phyloP scores from a whole-genome alignment of 768 basidiomycete species.

The Mycena galericulata region DNA sequence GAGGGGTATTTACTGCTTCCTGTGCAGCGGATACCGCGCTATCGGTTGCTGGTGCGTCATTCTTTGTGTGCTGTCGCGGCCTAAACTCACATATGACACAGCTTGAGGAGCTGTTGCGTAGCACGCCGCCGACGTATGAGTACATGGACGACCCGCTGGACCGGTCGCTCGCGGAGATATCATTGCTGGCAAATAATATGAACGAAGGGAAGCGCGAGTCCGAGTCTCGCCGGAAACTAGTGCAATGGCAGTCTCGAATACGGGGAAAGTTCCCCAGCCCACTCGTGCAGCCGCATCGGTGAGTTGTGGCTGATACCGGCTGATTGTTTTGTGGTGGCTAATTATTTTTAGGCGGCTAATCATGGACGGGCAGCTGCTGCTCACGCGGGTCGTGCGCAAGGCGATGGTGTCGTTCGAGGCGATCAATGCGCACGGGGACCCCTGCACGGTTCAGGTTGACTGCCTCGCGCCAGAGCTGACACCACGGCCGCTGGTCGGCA shows the following conservation, averaged over 20 bases:
- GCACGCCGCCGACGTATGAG: conserved; percentile 84
- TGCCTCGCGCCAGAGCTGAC: conserved; percentile 90
- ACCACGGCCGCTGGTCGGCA: conserved; percentile 80
- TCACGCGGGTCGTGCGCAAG: conserved; percentile 94
- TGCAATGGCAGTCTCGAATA: conserved; percentile 92
- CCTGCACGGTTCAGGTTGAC: conserved; percentile 88
- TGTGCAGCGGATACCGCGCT: conserved; percentile 97
- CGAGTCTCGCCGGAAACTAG: conserved; percentile 90
- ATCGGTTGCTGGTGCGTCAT: conserved; percentile 85
- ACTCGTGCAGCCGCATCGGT: conserved; percentile 98
- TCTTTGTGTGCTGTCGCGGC: not conserved
- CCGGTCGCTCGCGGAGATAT: conserved; percentile 87
- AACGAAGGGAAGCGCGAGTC: conserved; percentile 98
- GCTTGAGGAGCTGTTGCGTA: conserved; percentile 89
- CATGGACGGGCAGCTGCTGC: conserved; percentile 88
- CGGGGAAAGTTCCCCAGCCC: conserved; percentile 94
- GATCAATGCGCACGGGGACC: conserved; percentile 79
- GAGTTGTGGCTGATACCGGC: conserved; percentile 40
- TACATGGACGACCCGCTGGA: conserved; percentile 87
- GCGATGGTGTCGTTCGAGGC: conserved; percentile 85
- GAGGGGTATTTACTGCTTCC: conserved; percentile 95
- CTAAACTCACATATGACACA: conserved; percentile 42
- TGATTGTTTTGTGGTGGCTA: conserved; percentile 16
- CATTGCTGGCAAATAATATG: conserved; percentile 92
- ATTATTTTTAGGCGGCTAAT: conserved; percentile 77